A percentile compares a stretch with the other conserved stretches of the same genome.
These are phyloP conservation scores for Purpureocillium lavendulum DNA, from an alignment of 2,329 filamentous ascomycete genomes.

Conservation along the genomic window DNA sequence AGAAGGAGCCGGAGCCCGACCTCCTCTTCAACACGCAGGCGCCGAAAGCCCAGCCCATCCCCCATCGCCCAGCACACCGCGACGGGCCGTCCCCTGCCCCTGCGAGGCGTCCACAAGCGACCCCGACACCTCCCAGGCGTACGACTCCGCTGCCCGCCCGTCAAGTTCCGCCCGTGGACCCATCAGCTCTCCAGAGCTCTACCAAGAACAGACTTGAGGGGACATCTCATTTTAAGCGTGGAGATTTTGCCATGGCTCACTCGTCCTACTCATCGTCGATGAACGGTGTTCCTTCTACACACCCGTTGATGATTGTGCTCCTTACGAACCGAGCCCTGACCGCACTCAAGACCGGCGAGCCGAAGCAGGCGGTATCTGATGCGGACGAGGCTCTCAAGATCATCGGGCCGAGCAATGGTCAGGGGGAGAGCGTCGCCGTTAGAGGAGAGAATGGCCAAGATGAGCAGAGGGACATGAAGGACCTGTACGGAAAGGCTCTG, in stretches of 20 bases:
- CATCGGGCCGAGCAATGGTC: constrained; percentile 72
- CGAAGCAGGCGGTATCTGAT: constrained; percentile 78
- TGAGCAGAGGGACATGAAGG: constrained; percentile 75
- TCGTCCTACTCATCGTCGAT: constrained; percentile 74
- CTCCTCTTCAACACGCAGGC: constrained; percentile 48
- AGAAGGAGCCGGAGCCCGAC: constrained; percentile 43
- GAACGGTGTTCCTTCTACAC: constrained; percentile 61
- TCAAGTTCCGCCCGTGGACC: constrained; percentile 58
- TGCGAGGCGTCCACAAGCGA: constrained; percentile 15
- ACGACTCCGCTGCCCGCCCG: constrained; percentile 42
- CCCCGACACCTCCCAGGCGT: constrained; percentile 26
- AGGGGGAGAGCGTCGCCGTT: constrained; percentile 70
- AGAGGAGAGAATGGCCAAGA: constrained; percentile 46
- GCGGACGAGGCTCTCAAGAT: constrained; percentile 71
- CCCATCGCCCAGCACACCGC: constrained; percentile 25
- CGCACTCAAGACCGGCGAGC: constrained; percentile 82
- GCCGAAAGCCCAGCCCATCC: constrained; percentile 24
- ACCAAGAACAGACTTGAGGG: constrained; percentile 72
- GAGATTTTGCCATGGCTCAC: constrained; percentile 84
- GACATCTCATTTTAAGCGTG: constrained; percentile 85
- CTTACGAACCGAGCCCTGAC: constrained; percentile 88
- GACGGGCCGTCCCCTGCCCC: constrained; percentile 22
- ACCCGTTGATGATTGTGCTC: constrained; percentile 82
- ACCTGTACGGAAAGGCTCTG: constrained; percentile 87
- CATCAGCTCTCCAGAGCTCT: constrained; percentile 63